Evolutionary conservation across 2,329 filamentous ascomycete genomes (phyloP).

Genomic region (Neonectria sp.): DNA sequence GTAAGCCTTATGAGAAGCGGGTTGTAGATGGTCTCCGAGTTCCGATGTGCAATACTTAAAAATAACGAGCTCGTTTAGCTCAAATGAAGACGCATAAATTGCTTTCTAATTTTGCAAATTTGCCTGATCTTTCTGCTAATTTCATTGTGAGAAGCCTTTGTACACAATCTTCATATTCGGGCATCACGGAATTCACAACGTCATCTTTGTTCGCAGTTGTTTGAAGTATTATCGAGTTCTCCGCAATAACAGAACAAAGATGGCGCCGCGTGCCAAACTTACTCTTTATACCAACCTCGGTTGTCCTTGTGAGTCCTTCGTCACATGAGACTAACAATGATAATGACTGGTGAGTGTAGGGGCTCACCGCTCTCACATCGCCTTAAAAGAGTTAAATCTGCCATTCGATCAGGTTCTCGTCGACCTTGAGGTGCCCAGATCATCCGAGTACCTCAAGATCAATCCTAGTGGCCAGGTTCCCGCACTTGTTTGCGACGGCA

Average conservation of each 20-base stretch:
- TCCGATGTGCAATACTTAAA: background rate
- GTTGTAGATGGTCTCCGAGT: background rate
- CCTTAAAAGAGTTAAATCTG: background rate
- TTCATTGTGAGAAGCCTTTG: background rate
- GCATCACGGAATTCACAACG: background rate
- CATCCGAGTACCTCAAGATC: background rate
- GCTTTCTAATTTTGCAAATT: background rate
- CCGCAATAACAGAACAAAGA: background rate
- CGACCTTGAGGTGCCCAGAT: conserved; percentile 6
- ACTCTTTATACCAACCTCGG: background rate
- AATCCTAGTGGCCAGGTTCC: conserved; percentile 1
- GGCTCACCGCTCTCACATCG: conserved; percentile 2
- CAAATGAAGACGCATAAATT: background rate
- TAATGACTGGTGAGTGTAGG: background rate
- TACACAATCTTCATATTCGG: background rate
- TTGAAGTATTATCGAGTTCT: background rate
- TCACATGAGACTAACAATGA: background rate
- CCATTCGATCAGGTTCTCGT: background rate
- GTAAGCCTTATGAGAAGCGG: background rate
- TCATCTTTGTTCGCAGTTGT: background rate
- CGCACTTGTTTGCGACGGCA: background rate
- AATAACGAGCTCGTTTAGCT: background rate
- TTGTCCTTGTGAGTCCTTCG: conserved; percentile 1
- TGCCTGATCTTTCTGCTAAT: background rate
- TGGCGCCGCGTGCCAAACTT: background rate